Evolutionary conservation across 805 yeast species (phyloP).

Genomic region (Candida adriatica): DNA sequence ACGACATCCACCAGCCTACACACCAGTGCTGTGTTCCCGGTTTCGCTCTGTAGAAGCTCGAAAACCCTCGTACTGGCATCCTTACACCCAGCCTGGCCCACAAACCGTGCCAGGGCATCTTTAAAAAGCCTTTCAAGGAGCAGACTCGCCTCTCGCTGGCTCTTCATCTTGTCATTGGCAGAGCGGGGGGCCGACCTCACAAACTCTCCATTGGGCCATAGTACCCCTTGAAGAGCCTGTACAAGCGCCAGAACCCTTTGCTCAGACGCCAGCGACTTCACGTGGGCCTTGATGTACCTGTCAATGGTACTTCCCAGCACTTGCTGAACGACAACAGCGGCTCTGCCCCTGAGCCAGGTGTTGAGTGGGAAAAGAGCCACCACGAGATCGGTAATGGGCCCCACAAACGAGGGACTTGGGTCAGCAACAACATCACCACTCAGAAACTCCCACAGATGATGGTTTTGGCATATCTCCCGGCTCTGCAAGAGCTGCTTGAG

Average conservation of each 20-base stretch:
- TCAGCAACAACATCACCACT: conserved; percentile 26
- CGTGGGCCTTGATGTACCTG: conserved; percentile 36
- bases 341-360: conserved; percentile 81
- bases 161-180: conserved; percentile 40
- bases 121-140: conserved; percentile 50
- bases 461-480: conserved; percentile 68
- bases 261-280: conserved; percentile 35
- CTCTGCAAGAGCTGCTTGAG: conserved; percentile 48
- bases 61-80: conserved; percentile 57
- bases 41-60: conserved; percentile 66
- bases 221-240: conserved; percentile 20
- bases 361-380: conserved; percentile 63
- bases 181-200: conserved; percentile 41
- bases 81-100: conserved; percentile 60
- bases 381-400: conserved; percentile 75
- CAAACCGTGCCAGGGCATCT: conserved; percentile 64
- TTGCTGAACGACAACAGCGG: conserved; percentile 77
- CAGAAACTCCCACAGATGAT: conserved; percentile 66
- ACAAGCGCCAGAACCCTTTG: conserved; percentile 38
- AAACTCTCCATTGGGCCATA: conserved; percentile 52
- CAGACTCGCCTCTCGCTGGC: conserved; percentile 51
- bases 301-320: conserved; percentile 85
- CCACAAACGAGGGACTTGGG: conserved; percentile 50
- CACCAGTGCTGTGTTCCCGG: conserved; percentile 57
- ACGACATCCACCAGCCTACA: conserved; percentile 53